Percentiles rank a stretch among this genome's conserved stretches.
Conservation (phyloP, 106 monocot genomes). For the Acanthochlamys bracteata region DNA sequence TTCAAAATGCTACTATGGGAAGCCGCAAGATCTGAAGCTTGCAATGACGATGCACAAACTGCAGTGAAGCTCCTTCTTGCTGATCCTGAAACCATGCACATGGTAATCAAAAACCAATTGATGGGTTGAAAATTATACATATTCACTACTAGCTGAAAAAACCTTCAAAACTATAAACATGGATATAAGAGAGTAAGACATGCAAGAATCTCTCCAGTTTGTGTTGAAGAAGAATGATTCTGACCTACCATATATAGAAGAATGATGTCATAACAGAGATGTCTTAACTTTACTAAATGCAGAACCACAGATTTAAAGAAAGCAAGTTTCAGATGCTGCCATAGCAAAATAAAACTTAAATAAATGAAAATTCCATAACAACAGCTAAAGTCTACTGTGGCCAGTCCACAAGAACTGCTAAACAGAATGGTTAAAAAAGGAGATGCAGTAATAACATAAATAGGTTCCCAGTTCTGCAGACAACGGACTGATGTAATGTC, state of each 20-base stretch:
- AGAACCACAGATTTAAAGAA: too few species aligned
- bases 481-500: too few species aligned
- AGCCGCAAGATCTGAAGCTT: slow-evolving; percentile 41
- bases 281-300: background rate
- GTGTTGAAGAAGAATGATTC: slow-evolving; percentile 10
- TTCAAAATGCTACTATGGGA: slow-evolving; percentile 16
- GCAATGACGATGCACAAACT: slow-evolving; percentile 47
- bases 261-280: background rate
- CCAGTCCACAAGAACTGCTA: background rate
- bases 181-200: slow-evolving; percentile 7
- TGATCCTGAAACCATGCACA: slow-evolving; percentile 25
- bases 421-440: background rate
- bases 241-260: background rate
- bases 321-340: background rate
- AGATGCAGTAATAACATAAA: too few species aligned
- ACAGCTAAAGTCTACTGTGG: background rate
- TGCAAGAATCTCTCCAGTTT: slow-evolving; percentile 12
- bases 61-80: slow-evolving; percentile 33
- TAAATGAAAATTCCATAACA: background rate
- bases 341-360: background rate
- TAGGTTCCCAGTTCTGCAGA: too few species aligned
- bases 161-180: background rate
- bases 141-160: background rate
- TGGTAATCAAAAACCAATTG: slow-evolving; percentile 5
- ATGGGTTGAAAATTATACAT: too few species aligned